Evolutionary conservation across 306 rosid species (phyloP).

Genomic region (Senna tora): DNA sequence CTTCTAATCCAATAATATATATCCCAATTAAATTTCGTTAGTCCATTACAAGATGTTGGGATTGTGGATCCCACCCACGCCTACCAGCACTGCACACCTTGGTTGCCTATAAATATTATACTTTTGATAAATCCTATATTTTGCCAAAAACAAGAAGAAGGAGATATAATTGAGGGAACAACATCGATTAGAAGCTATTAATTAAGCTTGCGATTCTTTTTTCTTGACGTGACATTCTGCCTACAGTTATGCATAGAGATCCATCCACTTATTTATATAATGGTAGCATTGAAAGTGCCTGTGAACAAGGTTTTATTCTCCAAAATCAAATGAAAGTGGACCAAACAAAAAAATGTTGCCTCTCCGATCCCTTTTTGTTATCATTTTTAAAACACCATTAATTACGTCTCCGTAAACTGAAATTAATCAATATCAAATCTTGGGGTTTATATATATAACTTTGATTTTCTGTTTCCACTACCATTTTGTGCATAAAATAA

Average conservation of each 20-base stretch:
- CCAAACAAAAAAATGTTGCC: too few relatives aligned
- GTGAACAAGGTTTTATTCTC: too few relatives aligned
- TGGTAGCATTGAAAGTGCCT: background rate
- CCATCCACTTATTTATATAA: background rate
- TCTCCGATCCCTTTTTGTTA: too few relatives aligned
- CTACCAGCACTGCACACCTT: too few relatives aligned
- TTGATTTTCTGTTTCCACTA: too few relatives aligned
- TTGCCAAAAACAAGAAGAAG: background rate
- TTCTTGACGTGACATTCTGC: constrained; percentile 42
- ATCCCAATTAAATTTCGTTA: background rate
- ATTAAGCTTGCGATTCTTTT: constrained; percentile 11
- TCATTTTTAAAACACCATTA: too few relatives aligned
- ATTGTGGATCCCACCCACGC: background rate
- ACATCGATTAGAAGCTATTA: background rate
- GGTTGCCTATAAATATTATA: background rate
- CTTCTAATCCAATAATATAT: background rate
- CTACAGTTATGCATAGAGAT: constrained; percentile 34
- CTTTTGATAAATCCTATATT: background rate
- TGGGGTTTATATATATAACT: too few relatives aligned
- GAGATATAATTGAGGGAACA: background rate
- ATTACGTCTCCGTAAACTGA: too few relatives aligned
- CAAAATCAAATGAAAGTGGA: too few relatives aligned
- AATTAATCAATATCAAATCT: too few relatives aligned
- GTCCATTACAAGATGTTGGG: background rate
- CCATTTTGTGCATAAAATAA: too few relatives aligned